Conservation (phyloP, 192 early-diverging fungal genomes). For the Spizellomyces sp. region DNA sequence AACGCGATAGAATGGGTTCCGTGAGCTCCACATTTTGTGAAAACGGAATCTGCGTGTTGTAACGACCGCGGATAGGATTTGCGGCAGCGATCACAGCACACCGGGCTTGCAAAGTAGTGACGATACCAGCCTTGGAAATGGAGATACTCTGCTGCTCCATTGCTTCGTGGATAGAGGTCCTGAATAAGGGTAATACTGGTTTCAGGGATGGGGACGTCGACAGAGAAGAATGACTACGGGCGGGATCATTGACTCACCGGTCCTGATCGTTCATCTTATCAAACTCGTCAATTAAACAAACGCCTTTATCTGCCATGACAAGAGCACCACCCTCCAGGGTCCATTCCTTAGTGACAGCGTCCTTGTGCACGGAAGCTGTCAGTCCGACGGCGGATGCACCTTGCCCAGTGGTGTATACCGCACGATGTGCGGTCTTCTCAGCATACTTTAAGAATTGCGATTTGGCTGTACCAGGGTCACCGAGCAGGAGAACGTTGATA, state of each 20-base stretch:
- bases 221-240: too few relatives aligned
- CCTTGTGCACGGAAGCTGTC: slow-evolving; percentile 74
- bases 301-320: slow-evolving; percentile 87
- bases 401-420: slow-evolving; percentile 79
- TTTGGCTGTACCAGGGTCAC: slow-evolving; percentile 85
- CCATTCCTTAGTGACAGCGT: slow-evolving; percentile 72
- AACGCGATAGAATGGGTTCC: slow-evolving; percentile 97
- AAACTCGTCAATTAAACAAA: slow-evolving; percentile 91
- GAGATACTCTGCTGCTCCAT: slow-evolving; percentile 88
- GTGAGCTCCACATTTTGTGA: slow-evolving; percentile 98
- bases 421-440: slow-evolving; percentile 76
- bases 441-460: slow-evolving; percentile 86
- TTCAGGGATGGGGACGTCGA: too few relatives aligned
- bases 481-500: slow-evolving; percentile 94
- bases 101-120: slow-evolving; percentile 79
- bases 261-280: slow-evolving; percentile 87
- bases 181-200: slow-evolving; percentile 10
- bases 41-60: slow-evolving; percentile 89
- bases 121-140: slow-evolving; percentile 85
- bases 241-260: slow-evolving; percentile 39
- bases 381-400: slow-evolving; percentile 70
- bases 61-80: slow-evolving; percentile 84
- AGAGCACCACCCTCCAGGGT: slow-evolving; percentile 80
- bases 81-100: slow-evolving; percentile 87
- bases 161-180: slow-evolving; percentile 95